Evolutionary conservation across 148 eudicot genomes (phyloP), one percentile per base, ranked within the genome.

Genomic region (Gaultheria prostrata): DNA sequence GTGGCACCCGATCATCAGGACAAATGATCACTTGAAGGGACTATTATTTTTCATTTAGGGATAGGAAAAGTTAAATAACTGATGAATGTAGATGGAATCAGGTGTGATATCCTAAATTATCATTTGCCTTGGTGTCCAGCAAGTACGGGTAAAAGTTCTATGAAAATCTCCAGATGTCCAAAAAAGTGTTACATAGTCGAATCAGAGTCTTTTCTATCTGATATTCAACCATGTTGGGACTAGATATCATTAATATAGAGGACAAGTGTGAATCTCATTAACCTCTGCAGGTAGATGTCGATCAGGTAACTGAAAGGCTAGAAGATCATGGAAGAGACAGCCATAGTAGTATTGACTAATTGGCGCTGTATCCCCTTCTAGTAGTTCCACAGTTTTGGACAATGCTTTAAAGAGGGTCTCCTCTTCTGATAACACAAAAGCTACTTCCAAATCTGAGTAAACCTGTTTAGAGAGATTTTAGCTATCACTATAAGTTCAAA

Each of bases 341-440:
- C 98, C 99, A 85, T 97, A 97, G 84, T 97, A 97, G 85, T 91
- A 90, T 86, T 94, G 99, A 89, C 93, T 94, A 82, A 93, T 93
- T 81, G 89, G 86, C 53, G 99, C 89, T 85, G 99, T 92, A 85
- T 90, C 92, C 78, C 98, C 95, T 89, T 97, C 97, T 83, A 97
- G 88, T 69, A 97, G 91, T 86, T 97, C 99, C 83, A 94, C 94
- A 7, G 98, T 97, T 85, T 93, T 92, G 80, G 95, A 92, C 71
- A 97, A 87, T 82, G 98, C 99, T 83, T 91, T 91, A 78, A 90
- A 87, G 61, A 97, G 89, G 81, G 84, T 65, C 83, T 90, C 92
- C 86, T 97, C 98, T 87, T 97, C 98, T 70, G 99, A 93, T 86
- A 97, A 88, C 80, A 97, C 94, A 91, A 97, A 97, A 80, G 98